Evolutionary conservation across 1,139 yeast species (phyloP), one percentile per base, ranked within the genome.

Genomic region (Eremothecium coryli): DNA sequence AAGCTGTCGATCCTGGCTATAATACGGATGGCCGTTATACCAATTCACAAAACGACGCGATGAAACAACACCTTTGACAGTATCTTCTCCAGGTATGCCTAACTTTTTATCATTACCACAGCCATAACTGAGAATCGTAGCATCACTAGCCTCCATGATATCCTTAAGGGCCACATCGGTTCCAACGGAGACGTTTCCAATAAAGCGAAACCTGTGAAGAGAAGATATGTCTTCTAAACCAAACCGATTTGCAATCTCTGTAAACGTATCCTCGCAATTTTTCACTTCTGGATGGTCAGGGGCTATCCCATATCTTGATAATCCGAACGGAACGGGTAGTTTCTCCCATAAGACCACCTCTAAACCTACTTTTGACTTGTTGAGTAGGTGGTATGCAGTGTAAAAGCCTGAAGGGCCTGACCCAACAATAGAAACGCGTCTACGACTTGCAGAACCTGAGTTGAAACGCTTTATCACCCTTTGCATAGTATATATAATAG

Each of bases 241-340:
- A n/a, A 32, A 31, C 25, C 55, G 63, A 17, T 50, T 43, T 51
- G 80, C 80, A 18, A 81, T 70, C 39, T 76, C 75, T 5, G 69
- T 69, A 53, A 93, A 77, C 37, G 86, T 78, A 16, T 82, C 93
- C 55, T 85, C 86, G 50, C 93, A 81, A 42, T 76, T 77, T 56
- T 90, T 90, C 24, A 90, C 97, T 52, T 90, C 98, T 0, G 96
- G 95, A 57, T 90, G 98, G 60, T 90, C 99, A 1, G 99, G 99
- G 0, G 98, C 97, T n/a, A 90, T 97, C 1, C 99, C 99, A 53
- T 74, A 88, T 28, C 99, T 61, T 32, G 90, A 77, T 24, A 90
- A 65, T 0, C 99, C 99, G 60, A 71, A 90, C 0, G 98, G 98
- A 2, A 88, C 77, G 0, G 97, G 95, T 23, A 80, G 63, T 39